These are phyloP conservation scores for Crithidia bombi DNA, from an alignment of 208 protist genomes.

Conservation along the genomic window DNA sequence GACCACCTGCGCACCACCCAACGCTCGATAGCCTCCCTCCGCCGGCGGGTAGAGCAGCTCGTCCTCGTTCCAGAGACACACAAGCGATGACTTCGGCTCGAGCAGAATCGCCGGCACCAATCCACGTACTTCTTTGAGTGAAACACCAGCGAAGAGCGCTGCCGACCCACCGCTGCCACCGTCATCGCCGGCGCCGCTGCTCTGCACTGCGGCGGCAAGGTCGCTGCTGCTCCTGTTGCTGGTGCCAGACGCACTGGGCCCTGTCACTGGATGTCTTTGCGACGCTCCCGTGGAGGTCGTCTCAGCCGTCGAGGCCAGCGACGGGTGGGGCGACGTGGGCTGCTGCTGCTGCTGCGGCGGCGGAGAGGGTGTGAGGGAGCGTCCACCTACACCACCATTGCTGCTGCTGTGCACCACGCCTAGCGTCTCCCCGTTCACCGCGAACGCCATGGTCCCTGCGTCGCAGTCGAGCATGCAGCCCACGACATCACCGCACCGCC, in stretches of 20 bases:
- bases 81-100: constrained; percentile 55
- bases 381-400: constrained; percentile 23
- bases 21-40: constrained; percentile 39
- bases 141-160: constrained; percentile 25
- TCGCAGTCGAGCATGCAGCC: constrained; percentile 91
- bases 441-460: constrained; percentile 69
- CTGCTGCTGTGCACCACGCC: constrained; percentile 34
- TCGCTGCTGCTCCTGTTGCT: not conserved
- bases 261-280: no score
- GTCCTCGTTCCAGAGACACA: constrained; percentile 55
- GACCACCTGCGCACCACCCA: constrained; percentile 43
- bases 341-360: constrained; percentile 9
- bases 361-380: constrained; percentile 37
- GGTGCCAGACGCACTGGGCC: no score
- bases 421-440: constrained; percentile 71
- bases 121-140: constrained; percentile 14
- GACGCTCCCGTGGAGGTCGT: not conserved
- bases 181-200: not conserved
- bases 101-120: constrained; percentile 41
- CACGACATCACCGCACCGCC: constrained; percentile 86
- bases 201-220: not conserved
- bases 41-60: constrained; percentile 64
- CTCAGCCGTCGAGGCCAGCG: not conserved
- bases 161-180: not conserved
- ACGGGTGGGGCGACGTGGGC: not conserved